Conservation (phyloP, 805 yeast species). For the Starmerella davenportii region DNA sequence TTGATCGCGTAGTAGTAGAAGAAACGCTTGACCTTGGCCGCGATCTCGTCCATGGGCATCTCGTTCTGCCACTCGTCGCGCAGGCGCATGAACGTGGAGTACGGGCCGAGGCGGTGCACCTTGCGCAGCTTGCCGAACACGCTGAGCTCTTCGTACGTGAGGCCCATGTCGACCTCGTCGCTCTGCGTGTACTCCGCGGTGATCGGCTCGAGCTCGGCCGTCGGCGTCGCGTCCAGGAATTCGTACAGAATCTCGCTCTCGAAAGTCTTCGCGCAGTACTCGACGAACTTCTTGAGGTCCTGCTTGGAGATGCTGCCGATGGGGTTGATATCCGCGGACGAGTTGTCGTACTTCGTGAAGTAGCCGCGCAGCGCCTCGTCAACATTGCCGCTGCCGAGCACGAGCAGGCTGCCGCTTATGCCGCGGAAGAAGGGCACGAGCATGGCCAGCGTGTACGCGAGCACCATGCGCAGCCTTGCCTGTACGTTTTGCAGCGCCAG, state of each 20-base stretch:
- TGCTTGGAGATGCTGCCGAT: constrained; percentile 97
- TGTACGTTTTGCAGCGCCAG: constrained; percentile 92
- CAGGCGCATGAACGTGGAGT: constrained; percentile 77
- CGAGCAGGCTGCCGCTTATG: constrained; percentile 61
- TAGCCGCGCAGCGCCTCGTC: constrained; percentile 94
- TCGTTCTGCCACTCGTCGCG: constrained; percentile 73
- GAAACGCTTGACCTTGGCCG: constrained; percentile 81
- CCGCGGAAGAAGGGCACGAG: constrained; percentile 87
- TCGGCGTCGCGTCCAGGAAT: constrained; percentile 82
- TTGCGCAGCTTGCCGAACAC: constrained; percentile 81
- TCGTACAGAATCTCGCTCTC: constrained; percentile 59
- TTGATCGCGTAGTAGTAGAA: constrained; percentile 88
- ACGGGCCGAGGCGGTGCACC: constrained; percentile 89
- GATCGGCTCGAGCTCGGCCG: constrained; percentile 95
- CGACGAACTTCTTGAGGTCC: constrained; percentile 72
- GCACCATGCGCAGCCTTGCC: constrained; percentile 88
- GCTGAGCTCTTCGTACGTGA: constrained; percentile 87
- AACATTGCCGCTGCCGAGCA: constrained; percentile 89
- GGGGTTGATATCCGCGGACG: constrained; percentile 93
- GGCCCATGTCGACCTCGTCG: constrained; percentile 96
- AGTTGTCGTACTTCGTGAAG: constrained; percentile 89
- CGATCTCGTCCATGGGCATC: constrained; percentile 65
- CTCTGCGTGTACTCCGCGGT: constrained; percentile 84
- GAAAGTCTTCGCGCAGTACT: constrained; percentile 53
- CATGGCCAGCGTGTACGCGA: constrained; percentile 85